Conservation (phyloP, 202 grass and related monocot genomes). For the Digitaria exilis region DNA sequence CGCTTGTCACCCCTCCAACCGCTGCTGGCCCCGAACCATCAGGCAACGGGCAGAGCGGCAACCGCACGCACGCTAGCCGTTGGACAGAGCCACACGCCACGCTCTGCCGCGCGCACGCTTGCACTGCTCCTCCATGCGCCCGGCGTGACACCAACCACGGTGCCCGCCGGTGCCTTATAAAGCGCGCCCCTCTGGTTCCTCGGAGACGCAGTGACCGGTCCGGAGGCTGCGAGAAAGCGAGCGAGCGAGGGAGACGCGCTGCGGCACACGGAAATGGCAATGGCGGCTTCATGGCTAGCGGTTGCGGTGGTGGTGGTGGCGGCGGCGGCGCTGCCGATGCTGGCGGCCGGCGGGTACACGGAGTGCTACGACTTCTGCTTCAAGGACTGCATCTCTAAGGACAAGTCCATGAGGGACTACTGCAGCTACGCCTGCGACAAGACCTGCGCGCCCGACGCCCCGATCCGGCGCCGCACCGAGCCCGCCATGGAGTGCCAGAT, state of each 20-base stretch:
- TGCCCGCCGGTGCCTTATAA: constrained; percentile 28
- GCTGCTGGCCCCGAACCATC: constrained; percentile 8
- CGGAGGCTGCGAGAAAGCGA: neutral
- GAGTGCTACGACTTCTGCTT: constrained; percentile 58
- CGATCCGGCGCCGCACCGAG: neutral
- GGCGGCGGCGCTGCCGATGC: neutral
- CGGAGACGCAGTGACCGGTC: neutral
- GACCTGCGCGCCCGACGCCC: constrained; percentile 44
- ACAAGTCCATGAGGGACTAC: constrained; percentile 52
- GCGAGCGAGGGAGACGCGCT: neutral
- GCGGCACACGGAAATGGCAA: neutral
- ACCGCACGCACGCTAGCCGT: constrained; percentile 33
- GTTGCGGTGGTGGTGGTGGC: neutral
- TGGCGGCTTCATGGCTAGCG: neutral
- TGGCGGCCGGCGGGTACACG: neutral
- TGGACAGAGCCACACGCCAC: neutral
- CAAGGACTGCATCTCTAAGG: constrained; percentile 51
- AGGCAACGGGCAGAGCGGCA: constrained; percentile 1
- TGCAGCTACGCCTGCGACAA: constrained; percentile 70
- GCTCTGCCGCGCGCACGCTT: neutral
- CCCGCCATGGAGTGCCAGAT: neutral
- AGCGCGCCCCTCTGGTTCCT: neutral
- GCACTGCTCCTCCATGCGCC: neutral
- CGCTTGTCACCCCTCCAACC: constrained; percentile 17
- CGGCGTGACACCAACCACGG: constrained; percentile 1